Conservation (phyloP, 2,329 filamentous ascomycete genomes). For the Apiospora phragmitis region DNA sequence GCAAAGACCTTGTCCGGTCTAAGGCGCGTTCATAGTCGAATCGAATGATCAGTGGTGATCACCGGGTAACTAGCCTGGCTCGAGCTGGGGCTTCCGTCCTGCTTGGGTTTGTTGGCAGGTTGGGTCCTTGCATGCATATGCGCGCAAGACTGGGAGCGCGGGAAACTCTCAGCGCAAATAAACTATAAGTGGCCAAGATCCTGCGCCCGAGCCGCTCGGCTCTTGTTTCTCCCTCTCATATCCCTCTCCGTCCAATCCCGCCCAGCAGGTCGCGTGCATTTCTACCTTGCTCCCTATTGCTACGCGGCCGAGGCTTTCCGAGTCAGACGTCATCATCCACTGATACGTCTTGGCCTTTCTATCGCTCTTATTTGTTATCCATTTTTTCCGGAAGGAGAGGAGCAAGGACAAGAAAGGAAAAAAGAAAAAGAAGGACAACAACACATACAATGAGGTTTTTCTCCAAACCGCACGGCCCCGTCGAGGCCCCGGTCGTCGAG, state of each 20-base stretch:
- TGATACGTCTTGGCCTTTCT: not conserved
- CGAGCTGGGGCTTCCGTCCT: not conserved
- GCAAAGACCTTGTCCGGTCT: no score
- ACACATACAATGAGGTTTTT: slow-evolving; percentile 10
- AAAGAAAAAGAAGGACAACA: not conserved
- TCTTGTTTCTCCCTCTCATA: not conserved
- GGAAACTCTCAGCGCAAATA: not conserved
- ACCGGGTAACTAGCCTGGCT: not conserved
- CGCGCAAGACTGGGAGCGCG: not conserved
- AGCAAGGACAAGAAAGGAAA: not conserved
- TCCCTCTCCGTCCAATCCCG: not conserved
- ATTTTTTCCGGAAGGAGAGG: not conserved
- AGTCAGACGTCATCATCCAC: not conserved
- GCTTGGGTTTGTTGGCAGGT: not conserved
- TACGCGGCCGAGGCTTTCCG: not conserved
- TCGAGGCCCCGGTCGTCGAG: slow-evolving; percentile 12
- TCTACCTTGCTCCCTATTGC: not conserved
- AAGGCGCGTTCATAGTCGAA: not conserved
- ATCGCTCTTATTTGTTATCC: not conserved
- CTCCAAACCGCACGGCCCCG: not conserved
- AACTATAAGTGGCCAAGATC: not conserved
- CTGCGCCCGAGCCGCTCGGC: not conserved
- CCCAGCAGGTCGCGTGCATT: not conserved
- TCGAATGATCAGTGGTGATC: not conserved
- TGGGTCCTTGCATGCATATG: not conserved